Base-by-base conservation (phyloP, 495 filamentous ascomycete genomes). In the Penicillium bialowiezense region DNA sequence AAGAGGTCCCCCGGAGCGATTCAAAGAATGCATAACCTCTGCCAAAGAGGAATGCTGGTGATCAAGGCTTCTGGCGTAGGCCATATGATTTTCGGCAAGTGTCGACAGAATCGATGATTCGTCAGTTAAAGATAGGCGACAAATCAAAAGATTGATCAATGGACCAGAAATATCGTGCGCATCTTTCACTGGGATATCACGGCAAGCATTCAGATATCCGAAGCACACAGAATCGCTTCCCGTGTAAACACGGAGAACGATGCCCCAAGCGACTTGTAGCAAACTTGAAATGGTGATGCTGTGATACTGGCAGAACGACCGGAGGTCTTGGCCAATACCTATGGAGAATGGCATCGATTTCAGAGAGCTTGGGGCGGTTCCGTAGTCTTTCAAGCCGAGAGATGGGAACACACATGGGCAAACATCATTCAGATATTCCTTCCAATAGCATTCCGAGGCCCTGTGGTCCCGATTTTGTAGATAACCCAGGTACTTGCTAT, bases 231-330 rank as follows among this genome's bases (percentile, higher is more conserved):
- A 51, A 8, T 73, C 58, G 1, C 59, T 58, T 3, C 58, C 59
- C 2, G 68, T 71, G 51, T 74, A 75, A 6, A 41, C 51, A 19
- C 64, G 55, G 7, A 78, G 58, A 1, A 75, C 66, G 6, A 77
- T 37, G 15, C 61, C 70, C 76, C 76, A 78, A 1, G 67, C 70
- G 8, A 68, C 51, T 19, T 75, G 68, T 21, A 73, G 48, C 15
- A 73, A 29, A 33, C 50, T 71, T 12, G 66, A 51, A 29, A 62
- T 42, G 3, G 69, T 68, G 20, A 59, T 50, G 0, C 41, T 44
- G 9, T 43, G 42, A 15, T 48, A 2, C 17, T 41, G 49, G 34
- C 63, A 65, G 50, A 66, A 69, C 14, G 34, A 33, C 0, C 12
- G 19, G 0, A 59, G 31, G 5, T 44, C n/a, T 14, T 7, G 20